Conservation (phyloP, 176 grass and related monocot species). For the Carex scoparia region DNA sequence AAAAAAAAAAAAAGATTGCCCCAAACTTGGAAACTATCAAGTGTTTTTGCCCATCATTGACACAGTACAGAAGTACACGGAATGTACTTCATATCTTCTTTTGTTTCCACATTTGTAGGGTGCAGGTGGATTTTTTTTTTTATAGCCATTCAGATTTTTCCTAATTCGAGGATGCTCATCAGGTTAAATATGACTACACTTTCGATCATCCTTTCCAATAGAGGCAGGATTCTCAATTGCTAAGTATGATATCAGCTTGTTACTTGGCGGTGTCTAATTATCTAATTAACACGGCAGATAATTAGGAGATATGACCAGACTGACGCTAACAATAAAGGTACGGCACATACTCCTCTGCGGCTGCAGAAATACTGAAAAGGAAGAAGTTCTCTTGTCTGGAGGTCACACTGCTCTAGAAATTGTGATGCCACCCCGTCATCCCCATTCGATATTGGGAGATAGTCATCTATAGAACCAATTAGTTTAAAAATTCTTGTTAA, state of each 20-base stretch:
- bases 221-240: neutral
- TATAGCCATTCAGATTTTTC: neutral
- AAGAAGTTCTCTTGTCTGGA: conserved; percentile 57
- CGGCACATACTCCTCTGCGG: conserved; percentile 50
- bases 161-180: neutral
- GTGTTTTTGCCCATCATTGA: no score
- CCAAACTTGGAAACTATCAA: neutral
- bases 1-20: no score
- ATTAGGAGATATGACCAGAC: neutral
- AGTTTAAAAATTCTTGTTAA: neutral
- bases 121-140: neutral
- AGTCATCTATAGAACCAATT: conserved; percentile 32
- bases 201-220: neutral
- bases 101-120: neutral
- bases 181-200: neutral
- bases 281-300: neutral
- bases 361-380: conserved; percentile 78
- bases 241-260: neutral
- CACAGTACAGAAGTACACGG: neutral
- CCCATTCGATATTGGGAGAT: conserved; percentile 47
- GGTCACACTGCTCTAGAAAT: conserved; percentile 44
- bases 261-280: neutral
- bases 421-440: conserved; percentile 37
- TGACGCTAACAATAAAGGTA: neutral
- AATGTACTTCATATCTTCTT: neutral